Percentiles rank a stretch among this genome's conserved stretches.
Conservation (phyloP, 768 basidiomycete genomes). For the Floccularia luteovirens region DNA sequence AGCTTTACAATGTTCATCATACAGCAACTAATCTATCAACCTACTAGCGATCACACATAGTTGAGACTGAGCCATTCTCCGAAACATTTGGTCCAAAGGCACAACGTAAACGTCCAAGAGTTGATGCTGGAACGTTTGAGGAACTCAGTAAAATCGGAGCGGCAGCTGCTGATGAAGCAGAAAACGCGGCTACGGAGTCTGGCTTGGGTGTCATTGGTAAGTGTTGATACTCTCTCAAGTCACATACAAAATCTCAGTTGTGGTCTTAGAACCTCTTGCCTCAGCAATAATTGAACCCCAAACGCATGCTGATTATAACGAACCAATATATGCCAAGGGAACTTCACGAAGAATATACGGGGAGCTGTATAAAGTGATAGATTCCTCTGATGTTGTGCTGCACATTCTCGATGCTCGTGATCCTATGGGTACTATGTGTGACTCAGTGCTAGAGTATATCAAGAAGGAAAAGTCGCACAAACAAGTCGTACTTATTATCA, state of each 20-base stretch:
- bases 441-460: conserved; percentile 87
- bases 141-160: conserved; percentile 70
- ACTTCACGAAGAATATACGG: conserved; percentile 95
- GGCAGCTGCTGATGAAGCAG: conserved; percentile 48
- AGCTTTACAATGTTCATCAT: conserved; percentile 10
- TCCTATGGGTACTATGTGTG: conserved; percentile 91
- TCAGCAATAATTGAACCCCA: conserved; percentile 42
- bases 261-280: conserved; percentile 34
- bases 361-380: conserved; percentile 98
- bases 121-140: conserved; percentile 89
- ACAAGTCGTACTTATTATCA: conserved; percentile 92
- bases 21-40: conserved; percentile 4
- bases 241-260: background rate
- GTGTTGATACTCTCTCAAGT: conserved; percentile 5
- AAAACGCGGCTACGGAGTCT: conserved; percentile 26
- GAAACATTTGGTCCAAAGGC: conserved; percentile 97
- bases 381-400: conserved; percentile 94
- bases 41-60: conserved; percentile 78
- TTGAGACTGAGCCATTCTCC: conserved; percentile 90
- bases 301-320: conserved; percentile 74
- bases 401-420: conserved; percentile 96
- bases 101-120: conserved; percentile 81
- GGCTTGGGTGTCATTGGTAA: conserved; percentile 40
- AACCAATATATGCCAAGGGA: conserved; percentile 92
- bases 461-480: conserved; percentile 97